These are phyloP conservation scores for Phytophthora crassamura DNA, from an alignment of 352 stramenopile genomes.

Conservation along the genomic window DNA sequence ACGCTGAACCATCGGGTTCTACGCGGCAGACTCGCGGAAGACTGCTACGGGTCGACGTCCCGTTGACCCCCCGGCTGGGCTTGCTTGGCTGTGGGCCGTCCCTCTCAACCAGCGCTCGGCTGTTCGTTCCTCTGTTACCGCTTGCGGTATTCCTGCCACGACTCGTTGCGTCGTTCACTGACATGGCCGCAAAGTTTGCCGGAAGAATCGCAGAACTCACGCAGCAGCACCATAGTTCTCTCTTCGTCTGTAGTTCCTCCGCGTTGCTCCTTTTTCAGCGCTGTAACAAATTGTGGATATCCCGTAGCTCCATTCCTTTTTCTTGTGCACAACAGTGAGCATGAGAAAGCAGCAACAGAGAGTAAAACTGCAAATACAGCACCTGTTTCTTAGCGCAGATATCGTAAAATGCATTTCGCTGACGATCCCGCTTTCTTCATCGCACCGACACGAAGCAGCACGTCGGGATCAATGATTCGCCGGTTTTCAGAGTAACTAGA, in stretches of 20 bases:
- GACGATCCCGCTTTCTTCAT: slow-evolving; percentile 10
- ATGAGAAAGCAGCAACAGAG: not conserved
- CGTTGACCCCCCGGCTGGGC: too few species aligned
- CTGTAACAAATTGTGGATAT: slow-evolving; percentile 18
- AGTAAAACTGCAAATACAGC: not conserved
- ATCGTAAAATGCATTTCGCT: slow-evolving; percentile 10
- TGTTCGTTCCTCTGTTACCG: too few species aligned
- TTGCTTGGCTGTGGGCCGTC: too few species aligned
- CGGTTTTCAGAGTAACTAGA: slow-evolving; percentile 15
- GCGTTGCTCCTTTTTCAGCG: not conserved
- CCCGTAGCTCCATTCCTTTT: slow-evolving; percentile 13
- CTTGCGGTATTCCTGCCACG: too few species aligned
- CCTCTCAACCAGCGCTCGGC: too few species aligned
- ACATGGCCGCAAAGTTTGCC: slow-evolving; percentile 8
- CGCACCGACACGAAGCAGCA: not conserved
- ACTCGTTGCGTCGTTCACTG: slow-evolving; percentile 12
- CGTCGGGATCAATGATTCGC: slow-evolving; percentile 2
- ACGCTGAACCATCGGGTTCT: too few species aligned
- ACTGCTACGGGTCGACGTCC: too few species aligned
- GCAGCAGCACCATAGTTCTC: not conserved
- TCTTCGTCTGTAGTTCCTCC: slow-evolving; percentile 8
- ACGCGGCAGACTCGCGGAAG: too few species aligned
- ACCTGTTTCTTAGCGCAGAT: slow-evolving; percentile 10
- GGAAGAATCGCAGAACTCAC: slow-evolving; percentile 15
- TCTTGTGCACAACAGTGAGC: too few species aligned